Conservation (phyloP, 75 land plant genomes). For the Pinus taeda region DNA sequence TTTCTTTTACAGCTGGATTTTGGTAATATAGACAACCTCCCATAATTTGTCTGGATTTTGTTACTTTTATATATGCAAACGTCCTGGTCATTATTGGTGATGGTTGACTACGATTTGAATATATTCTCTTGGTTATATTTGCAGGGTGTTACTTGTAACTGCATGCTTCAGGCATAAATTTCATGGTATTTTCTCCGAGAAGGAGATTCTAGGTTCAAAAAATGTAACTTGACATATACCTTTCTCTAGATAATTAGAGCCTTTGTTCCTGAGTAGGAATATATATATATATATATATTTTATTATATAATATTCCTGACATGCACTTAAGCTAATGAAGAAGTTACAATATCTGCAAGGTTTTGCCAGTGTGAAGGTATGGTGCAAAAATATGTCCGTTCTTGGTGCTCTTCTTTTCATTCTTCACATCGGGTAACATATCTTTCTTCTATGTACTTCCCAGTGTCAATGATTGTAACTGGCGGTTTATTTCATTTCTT, state of each 20-base stretch:
- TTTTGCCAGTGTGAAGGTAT: constrained; percentile 59
- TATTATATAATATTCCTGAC: not conserved
- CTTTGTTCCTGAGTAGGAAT: not conserved
- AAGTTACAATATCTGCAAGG: constrained; percentile 19
- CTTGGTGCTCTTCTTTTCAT: constrained; percentile 17
- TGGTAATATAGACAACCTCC: constrained; percentile 37
- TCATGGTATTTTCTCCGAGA: constrained; percentile 35
- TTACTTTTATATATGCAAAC: not conserved
- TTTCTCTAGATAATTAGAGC: not conserved
- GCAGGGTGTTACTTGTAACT: constrained; percentile 62
- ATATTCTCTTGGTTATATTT: constrained; percentile 2
- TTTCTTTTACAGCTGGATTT: constrained; percentile 53
- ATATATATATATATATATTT: too few species aligned
- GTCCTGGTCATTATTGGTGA: not conserved
- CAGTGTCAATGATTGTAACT: not conserved
- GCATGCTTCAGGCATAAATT: constrained; percentile 61
- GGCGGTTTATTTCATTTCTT: not conserved
- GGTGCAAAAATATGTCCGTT: constrained; percentile 38
- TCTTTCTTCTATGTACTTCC: not conserved
- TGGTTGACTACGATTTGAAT: not conserved
- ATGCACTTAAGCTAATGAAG: not conserved
- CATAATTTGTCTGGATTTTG: too few species aligned
- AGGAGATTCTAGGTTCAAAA: constrained; percentile 73
- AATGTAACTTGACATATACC: constrained; percentile 29
- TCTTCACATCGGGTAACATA: constrained; percentile 31